phyloP scores from a whole-genome alignment of 306 rosid genomes.

The Astragalus glycyphyllos region DNA sequence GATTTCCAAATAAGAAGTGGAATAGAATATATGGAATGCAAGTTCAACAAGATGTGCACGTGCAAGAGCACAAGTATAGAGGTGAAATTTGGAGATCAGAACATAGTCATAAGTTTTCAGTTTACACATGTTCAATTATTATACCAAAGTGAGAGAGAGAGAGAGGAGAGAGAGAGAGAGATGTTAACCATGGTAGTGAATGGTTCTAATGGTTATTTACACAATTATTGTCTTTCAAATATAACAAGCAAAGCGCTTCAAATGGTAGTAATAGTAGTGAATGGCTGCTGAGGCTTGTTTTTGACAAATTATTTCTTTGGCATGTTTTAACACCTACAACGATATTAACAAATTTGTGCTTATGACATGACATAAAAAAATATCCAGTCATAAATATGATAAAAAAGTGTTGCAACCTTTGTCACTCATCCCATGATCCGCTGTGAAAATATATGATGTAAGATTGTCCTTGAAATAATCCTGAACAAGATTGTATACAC shows the following conservation, averaged over 20 bases:
- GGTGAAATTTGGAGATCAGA: conserved; percentile 1
- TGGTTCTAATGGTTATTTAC: neutral
- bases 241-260: conserved; percentile 24
- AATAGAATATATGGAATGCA: neutral
- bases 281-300: neutral
- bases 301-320: conserved; percentile 25
- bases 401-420: conserved; percentile 62
- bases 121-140: conserved; percentile 17
- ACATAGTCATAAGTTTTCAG: neutral
- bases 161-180: neutral
- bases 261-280: conserved; percentile 22
- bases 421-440: conserved; percentile 96
- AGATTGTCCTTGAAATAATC: conserved; percentile 78
- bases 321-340: conserved; percentile 32
- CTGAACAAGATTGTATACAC: conserved; percentile 75
- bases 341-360: conserved; percentile 13
- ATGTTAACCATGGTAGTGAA: neutral
- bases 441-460: conserved; percentile 81
- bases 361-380: conserved; percentile 22
- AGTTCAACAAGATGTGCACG: neutral
- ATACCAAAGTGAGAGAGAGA: neutral
- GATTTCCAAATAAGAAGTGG: neutral
- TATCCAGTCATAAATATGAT: conserved; percentile 25
- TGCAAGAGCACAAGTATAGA: neutral
- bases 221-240: conserved; percentile 26